A percentile compares a stretch with the other conserved stretches of the same genome.
These are phyloP conservation scores for Ambrosiella beaveri DNA, from an alignment of 2,329 filamentous ascomycete species.

Conservation along the genomic window DNA sequence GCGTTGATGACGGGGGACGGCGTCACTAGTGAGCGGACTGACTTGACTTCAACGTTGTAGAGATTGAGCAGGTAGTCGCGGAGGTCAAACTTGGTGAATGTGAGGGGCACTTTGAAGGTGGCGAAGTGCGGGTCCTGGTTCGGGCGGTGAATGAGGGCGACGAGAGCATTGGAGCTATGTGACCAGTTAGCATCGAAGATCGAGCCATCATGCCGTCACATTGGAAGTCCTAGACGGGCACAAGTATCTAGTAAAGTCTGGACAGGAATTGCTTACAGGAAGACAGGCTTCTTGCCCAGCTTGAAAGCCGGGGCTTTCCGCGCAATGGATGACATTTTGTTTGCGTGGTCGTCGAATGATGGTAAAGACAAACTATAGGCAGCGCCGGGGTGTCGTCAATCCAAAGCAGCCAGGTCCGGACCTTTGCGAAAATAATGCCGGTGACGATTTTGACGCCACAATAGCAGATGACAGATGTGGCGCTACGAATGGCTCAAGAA, in stretches of 20 bases:
- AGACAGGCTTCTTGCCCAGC: conserved; percentile 37
- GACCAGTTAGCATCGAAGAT: background rate
- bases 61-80: conserved; percentile 84
- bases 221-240: background rate
- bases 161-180: conserved; percentile 57
- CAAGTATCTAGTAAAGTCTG: background rate
- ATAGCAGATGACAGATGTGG: background rate
- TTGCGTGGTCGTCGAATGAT: background rate
- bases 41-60: conserved; percentile 58
- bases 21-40: conserved; percentile 50
- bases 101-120: conserved; percentile 76
- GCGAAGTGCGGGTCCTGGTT: conserved; percentile 64
- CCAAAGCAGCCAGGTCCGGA: background rate
- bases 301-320: conserved; percentile 27
- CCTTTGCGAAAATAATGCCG: conserved; percentile 2
- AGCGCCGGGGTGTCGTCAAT: background rate
- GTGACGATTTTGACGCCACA: conserved; percentile 4
- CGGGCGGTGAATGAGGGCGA: conserved; percentile 59
- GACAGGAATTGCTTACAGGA: conserved; percentile 27
- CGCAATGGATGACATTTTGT: conserved; percentile 25
- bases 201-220: background rate
- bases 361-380: background rate
- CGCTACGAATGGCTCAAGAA: background rate
- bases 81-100: conserved; percentile 90
- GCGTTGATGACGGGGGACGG: conserved; percentile 28